Evolutionary conservation across 208 protist species (phyloP).

Genomic region (Leishmania major): DNA sequence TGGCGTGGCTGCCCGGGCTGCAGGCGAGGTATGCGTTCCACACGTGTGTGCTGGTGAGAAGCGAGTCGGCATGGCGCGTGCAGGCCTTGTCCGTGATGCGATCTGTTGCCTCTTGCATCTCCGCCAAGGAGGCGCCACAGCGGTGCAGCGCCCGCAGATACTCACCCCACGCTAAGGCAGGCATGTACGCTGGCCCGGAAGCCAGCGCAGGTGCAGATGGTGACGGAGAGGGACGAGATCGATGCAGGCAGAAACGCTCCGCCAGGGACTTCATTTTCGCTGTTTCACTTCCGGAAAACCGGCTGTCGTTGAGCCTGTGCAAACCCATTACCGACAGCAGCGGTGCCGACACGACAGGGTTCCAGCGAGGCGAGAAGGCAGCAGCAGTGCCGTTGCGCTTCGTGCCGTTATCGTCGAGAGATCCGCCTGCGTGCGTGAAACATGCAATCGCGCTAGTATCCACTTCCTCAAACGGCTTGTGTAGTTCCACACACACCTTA

Average conservation of each 20-base stretch:
- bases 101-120: conserved; percentile 56
- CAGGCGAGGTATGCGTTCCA: conserved; percentile 74
- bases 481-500: neutral
- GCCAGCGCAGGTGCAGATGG: neutral
- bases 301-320: neutral
- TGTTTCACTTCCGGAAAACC: neutral
- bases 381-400: neutral
- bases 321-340: conserved; percentile 31
- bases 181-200: conserved; percentile 47
- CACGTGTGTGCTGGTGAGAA: conserved; percentile 53
- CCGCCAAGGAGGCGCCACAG: conserved; percentile 46
- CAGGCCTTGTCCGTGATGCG: conserved; percentile 49
- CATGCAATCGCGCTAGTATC: neutral
- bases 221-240: neutral
- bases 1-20: conserved; percentile 48
- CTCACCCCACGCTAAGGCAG: conserved; percentile 67
- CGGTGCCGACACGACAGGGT: conserved; percentile 33
- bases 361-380: conserved; percentile 1
- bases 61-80: conserved; percentile 46
- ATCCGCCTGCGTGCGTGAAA: neutral
- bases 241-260: conserved; percentile 11
- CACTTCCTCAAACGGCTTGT: neutral
- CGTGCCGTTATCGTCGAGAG: neutral
- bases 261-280: neutral
- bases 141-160: conserved; percentile 57